Evolutionary conservation across 768 basidiomycete species (phyloP), one percentile per base, ranked within the genome.

Genomic region (Panaeolus cyanescens): DNA sequence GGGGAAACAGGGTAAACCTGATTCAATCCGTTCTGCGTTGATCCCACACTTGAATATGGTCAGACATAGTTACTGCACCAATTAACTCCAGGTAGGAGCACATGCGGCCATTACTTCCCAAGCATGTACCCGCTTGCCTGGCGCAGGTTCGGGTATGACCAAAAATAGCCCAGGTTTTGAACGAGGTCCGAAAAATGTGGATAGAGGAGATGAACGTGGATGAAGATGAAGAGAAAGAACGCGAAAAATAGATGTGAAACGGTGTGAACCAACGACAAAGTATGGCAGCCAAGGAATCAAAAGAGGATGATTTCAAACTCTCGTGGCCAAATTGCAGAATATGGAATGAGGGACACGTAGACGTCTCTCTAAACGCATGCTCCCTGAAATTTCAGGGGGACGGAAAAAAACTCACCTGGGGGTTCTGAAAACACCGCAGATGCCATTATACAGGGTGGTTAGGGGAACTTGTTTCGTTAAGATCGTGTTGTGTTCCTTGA

Each of bases 401-500:
- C 63, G 17, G 15, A 56, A 12, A 12, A 34, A 4, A 39, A 63
- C 71, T 65, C 59, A 71, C 72, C 68, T 62, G 70, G 67, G 31
- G 68, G 65, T 62, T 73, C 72, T 6, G 72, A 68, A 42, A 69
- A 64, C 15, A 71, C 62, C 17, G 71, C 66, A 61, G 70, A 74
- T 54, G 71, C 71, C 72, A 74, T 74, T 50, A 4, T 5, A 50
- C 12, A 50, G 25, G 10, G 5, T 4, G 7, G 25, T 50, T 25
- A 13, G 37, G 39, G 19, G 1, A 8, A 3, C 39, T 42, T 42
- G 17, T 42, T 28, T 50, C 45, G 45, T 50, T 50, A 28, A 13
- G 25, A 28, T 50, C 45, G 45, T 42, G 17, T 42, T 20, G 10
- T 42, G 39, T 22, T 20, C 19, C 39, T 20, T 42, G 39, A n/a